Evolutionary conservation across 495 filamentous ascomycete species (phyloP), one percentile per base, ranked within the genome.

Genomic region (Aspergillus hancockii): DNA sequence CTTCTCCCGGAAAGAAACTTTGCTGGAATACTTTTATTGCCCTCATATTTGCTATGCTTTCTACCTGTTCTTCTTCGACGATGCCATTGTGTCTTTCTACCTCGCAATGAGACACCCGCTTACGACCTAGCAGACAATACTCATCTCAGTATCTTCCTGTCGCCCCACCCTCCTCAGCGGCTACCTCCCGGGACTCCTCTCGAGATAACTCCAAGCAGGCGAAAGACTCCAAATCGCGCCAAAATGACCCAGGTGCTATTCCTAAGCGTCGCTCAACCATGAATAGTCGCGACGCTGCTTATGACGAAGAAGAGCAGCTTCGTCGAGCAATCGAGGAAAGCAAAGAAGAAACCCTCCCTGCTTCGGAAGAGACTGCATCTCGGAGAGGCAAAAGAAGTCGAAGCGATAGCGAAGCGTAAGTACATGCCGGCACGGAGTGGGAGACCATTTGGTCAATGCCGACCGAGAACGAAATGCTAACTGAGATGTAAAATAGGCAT

Each of bases 201-300:
- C 72, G 70, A 61, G 77, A 82, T 59, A 76, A 70, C 51, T 71
- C 77, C 21, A 78, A 78, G 61, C 77, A 75, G 56, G 69, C 71
- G 36, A 80, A 73, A 61, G 80, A 83, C 52, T 71, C 74, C 50
- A 79, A 78, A 55, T 75, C 76, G 50, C 75, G 78, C 22, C 68
- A 72, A 21, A 81, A 76, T 61, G 79, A 80, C 19, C 63, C 72
- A 36, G 75, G 71, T 32, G 75, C 71, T 51, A 78, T 76, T 52
- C 72, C 78, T 30, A 97, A 97, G 68, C 86, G 94, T 54, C 86
- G 94, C 16, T 96, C 93, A 28, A 99, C 94, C 9, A 96, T 98
- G 91, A 97, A 98, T 67, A 98, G 95, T 70, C 85, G 93, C 53
- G 91, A 93, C 68, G 93, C 94, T 51, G 92, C 90, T 7, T 97